Percentiles rank a stretch among this genome's conserved stretches.
These are phyloP conservation scores for Buxus sempervirens DNA, from an alignment of 164 flowering plant species.

Conservation along the genomic window DNA sequence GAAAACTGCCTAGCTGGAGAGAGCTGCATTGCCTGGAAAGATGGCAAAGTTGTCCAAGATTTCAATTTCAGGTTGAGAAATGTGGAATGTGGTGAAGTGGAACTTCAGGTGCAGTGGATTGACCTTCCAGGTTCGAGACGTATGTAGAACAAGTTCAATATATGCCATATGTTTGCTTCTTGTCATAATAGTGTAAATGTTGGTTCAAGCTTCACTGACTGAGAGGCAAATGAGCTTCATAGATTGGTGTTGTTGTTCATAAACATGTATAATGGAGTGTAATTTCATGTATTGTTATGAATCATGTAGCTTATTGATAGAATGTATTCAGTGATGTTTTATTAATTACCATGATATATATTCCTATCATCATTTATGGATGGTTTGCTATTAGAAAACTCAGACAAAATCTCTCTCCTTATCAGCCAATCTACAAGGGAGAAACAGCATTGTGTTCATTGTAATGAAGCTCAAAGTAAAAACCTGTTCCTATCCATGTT, in stretches of 20 bases:
- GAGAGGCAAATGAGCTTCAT: background rate
- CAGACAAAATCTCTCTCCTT: too few relatives aligned
- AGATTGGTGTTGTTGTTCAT: background rate
- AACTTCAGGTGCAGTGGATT: constrained; percentile 68
- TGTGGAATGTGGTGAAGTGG: constrained; percentile 86
- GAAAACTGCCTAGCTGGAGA: constrained; percentile 67
- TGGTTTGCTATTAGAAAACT: too few relatives aligned
- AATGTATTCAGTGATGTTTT: too few relatives aligned
- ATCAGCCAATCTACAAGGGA: too few relatives aligned
- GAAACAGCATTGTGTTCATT: too few relatives aligned
- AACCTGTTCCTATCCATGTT: too few relatives aligned
- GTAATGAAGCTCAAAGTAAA: too few relatives aligned
- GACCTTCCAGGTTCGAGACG: constrained; percentile 24
- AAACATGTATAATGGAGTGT: background rate
- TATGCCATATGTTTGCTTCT: background rate
- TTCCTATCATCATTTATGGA: too few relatives aligned
- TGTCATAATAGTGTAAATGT: background rate
- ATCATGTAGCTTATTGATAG: too few relatives aligned
- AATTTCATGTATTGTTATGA: too few relatives aligned
- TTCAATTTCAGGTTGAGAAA: constrained; percentile 50
- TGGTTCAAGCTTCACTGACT: background rate
- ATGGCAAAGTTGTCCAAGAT: constrained; percentile 55
- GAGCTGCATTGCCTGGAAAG: constrained; percentile 43
- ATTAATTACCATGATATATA: too few relatives aligned
- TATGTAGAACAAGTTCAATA: background rate